These are phyloP conservation scores for Talaromyces wortmannii DNA, from an alignment of 495 filamentous ascomycete genomes.

Conservation along the genomic window DNA sequence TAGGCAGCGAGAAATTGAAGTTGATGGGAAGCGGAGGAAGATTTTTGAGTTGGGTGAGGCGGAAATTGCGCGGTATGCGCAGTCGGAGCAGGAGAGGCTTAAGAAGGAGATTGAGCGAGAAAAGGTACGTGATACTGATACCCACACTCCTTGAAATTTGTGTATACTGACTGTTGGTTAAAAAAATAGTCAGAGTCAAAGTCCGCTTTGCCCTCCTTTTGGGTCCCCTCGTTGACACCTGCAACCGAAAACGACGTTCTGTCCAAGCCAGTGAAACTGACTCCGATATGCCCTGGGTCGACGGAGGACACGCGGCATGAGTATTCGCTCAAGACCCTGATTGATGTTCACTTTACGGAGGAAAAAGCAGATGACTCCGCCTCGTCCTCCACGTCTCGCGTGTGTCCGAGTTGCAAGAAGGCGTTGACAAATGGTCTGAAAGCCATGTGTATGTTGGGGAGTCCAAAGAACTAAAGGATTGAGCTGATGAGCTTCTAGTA, in stretches of 20 bases:
- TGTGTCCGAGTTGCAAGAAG: slow-evolving; percentile 89
- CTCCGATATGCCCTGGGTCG: slow-evolving; percentile 76
- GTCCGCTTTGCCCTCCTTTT: slow-evolving; percentile 82
- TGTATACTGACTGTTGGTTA: not conserved
- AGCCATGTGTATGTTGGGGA: slow-evolving; percentile 53
- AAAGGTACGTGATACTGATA: slow-evolving; percentile 44
- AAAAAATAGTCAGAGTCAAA: slow-evolving; percentile 39
- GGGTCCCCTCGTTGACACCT: slow-evolving; percentile 87
- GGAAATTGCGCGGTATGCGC: slow-evolving; percentile 64
- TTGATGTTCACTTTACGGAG: slow-evolving; percentile 74
- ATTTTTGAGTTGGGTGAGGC: slow-evolving; percentile 75
- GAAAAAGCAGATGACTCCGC: slow-evolving; percentile 52
- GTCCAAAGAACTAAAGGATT: not conserved
- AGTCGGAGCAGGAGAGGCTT: slow-evolving; percentile 62
- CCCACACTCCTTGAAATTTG: not conserved
- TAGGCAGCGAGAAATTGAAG: slow-evolving; percentile 60
- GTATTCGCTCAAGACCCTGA: slow-evolving; percentile 76
- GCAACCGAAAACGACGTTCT: slow-evolving; percentile 40
- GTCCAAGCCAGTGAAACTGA: slow-evolving; percentile 56
- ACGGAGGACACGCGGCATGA: slow-evolving; percentile 60
- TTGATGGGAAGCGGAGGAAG: slow-evolving; percentile 42
- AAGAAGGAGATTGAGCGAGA: slow-evolving; percentile 64
- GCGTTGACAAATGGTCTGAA: slow-evolving; percentile 74
- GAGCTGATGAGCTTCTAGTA: slow-evolving; percentile 28
- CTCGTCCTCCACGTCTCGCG: slow-evolving; percentile 40